A percentile compares a stretch with the other conserved stretches of the same genome.
Conservation (phyloP, 2,329 filamentous ascomycete species). For the Rasamsonia emersonii region DNA sequence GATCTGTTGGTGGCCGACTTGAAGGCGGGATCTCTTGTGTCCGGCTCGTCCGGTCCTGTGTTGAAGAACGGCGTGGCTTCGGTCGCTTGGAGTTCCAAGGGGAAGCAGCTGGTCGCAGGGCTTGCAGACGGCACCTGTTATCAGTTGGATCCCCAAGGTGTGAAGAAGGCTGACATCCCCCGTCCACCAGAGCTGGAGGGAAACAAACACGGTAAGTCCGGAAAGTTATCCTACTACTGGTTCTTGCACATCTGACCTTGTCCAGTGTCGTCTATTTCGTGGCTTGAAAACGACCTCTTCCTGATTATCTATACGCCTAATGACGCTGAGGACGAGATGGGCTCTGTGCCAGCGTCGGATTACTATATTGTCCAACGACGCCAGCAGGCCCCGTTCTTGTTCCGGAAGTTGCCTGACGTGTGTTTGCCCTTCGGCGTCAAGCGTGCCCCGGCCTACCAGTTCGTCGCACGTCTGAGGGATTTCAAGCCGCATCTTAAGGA, state of each 20-base stretch:
- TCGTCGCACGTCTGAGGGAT: constrained; percentile 65
- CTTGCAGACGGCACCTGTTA: constrained; percentile 68
- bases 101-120: constrained; percentile 87
- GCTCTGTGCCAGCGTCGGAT: constrained; percentile 50
- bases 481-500: constrained; percentile 77
- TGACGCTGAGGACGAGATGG: constrained; percentile 45
- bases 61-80: constrained; percentile 72
- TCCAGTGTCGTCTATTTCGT: constrained; percentile 68
- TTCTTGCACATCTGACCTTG: no score
- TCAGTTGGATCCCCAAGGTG: constrained; percentile 77
- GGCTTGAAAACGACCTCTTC: constrained; percentile 84
- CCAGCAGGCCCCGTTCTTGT: constrained; percentile 54
- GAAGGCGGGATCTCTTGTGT: constrained; percentile 52
- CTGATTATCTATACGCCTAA: constrained; percentile 67
- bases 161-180: constrained; percentile 68
- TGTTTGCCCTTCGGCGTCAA: constrained; percentile 62
- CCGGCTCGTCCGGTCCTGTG: constrained; percentile 53
- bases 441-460: constrained; percentile 63
- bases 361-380: constrained; percentile 73
- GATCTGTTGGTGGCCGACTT: constrained; percentile 79
- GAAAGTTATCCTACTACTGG: constrained; percentile 12
- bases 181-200: constrained; percentile 58
- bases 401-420: constrained; percentile 67
- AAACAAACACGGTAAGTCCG: constrained; percentile 56
- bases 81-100: constrained; percentile 82